A percentile compares a stretch with the other conserved stretches of the same genome.
Evolutionary conservation across 768 basidiomycete species (phyloP).

Genomic region (Collybia sordida): DNA sequence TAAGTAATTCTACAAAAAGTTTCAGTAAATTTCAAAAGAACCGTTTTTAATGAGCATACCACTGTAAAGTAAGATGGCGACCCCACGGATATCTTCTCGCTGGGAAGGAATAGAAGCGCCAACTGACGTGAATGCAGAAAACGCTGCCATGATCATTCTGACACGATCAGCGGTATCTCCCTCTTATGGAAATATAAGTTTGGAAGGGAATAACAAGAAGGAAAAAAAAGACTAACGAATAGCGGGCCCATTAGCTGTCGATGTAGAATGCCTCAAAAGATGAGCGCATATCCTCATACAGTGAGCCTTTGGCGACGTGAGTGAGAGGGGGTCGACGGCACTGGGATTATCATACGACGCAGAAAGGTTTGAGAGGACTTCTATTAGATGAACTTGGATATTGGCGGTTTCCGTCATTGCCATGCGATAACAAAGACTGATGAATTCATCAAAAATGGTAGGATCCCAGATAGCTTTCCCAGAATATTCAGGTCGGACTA

Average conservation of each 20-base stretch:
- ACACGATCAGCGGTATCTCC: slow-evolving; percentile 56
- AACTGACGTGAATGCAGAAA: slow-evolving; percentile 60
- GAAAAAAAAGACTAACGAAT: slow-evolving; percentile 41
- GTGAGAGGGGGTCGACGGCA: slow-evolving; percentile 35
- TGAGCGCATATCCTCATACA: slow-evolving; percentile 85
- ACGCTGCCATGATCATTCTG: slow-evolving; percentile 61
- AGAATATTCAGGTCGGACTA: slow-evolving; percentile 79
- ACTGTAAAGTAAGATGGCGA: slow-evolving; percentile 77
- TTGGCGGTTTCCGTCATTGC: slow-evolving; percentile 80
- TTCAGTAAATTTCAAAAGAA: neutral
- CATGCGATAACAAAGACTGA: slow-evolving; percentile 84
- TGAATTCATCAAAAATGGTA: slow-evolving; percentile 86
- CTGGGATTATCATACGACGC: slow-evolving; percentile 32
- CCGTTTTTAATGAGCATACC: slow-evolving; percentile 41
- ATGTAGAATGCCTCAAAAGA: slow-evolving; percentile 70
- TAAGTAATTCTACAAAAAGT: slow-evolving; percentile 61
- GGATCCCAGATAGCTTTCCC: slow-evolving; percentile 82
- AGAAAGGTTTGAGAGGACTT: slow-evolving; percentile 64
- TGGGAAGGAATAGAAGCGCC: slow-evolving; percentile 53
- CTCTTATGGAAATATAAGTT: slow-evolving; percentile 32
- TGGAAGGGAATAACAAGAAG: neutral
- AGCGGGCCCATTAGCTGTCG: slow-evolving; percentile 48
- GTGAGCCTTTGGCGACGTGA: slow-evolving; percentile 55
- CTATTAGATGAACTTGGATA: slow-evolving; percentile 71
- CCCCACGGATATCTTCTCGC: slow-evolving; percentile 75